Evolutionary conservation across 805 yeast genomes (phyloP), one percentile per base, ranked within the genome.

Genomic region (Tetrapisispora fleetii): DNA sequence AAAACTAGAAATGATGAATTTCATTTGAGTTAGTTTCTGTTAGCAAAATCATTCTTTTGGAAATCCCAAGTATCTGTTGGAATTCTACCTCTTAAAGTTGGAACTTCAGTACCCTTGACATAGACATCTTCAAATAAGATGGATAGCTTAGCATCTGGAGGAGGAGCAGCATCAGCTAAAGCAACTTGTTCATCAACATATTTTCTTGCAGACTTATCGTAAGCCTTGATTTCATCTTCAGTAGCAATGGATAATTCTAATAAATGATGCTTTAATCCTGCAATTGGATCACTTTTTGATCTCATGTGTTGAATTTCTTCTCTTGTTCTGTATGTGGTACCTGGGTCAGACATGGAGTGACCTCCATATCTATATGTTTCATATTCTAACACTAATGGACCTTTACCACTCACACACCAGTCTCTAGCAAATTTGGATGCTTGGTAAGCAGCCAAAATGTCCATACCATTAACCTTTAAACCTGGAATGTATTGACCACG

Each of bases 291-390:
- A 70, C 85, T 89, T 78, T 88, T 85, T 40, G 98, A 88, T 78
- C 99, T 86, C 97, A 93, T 90, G 77, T 91, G 91, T 76, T 90
- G 97, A 60, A 93, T 93, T 77, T 93, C 99, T 76, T 93, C 99
- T 78, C 99, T 90, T 67, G 99, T 93, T 81, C 99, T 85, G 83
- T 93, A 93, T 58, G 99, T 93, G 71, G 99, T 93, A 79, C 99
- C 99, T 65, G 99, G 99, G 75, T 93, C 99, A 59, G 98, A 91
- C 98, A 93, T 93, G 60, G 99, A 93, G 81, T 93, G 99, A 71
- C 99, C 99, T 77, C 98, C 98, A 71, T 93, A 93, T 79, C 99
- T 85, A 77, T 93, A 93, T 61, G 99, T 93, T 77, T 90, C 97
- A 74, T 85, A 93, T 78, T 93, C 99, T 59, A 93, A 67, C 48